Conservation (phyloP, 192 early-diverging fungal genomes). For the Rhizophagus clarus region DNA sequence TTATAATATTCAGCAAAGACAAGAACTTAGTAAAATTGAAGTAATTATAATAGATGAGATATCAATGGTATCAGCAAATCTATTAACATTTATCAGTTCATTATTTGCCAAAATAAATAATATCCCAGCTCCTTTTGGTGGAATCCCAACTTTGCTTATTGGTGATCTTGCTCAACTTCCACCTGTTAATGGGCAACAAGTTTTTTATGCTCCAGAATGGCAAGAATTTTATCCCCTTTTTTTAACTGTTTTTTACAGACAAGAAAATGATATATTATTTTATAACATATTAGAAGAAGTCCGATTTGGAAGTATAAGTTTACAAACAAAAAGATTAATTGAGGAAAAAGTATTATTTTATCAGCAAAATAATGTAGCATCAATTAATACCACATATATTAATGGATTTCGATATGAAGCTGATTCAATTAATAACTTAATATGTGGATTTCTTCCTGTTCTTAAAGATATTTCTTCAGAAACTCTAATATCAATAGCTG, state of each 20-base stretch:
- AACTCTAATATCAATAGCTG: no score
- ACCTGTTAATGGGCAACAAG: not conserved
- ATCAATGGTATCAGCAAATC: not conserved
- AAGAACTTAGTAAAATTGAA: not conserved
- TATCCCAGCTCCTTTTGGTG: not conserved
- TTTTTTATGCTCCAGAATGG: not conserved
- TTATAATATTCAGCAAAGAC: no score
- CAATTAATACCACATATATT: no score
- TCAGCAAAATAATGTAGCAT: no score
- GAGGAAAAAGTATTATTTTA: no score
- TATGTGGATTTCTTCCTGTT: no score
- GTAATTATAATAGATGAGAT: constrained; percentile 6
- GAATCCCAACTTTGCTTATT: not conserved
- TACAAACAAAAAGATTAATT: no score
- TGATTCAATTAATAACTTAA: no score
- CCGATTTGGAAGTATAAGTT: no score
- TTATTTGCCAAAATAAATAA: not conserved
- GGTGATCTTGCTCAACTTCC: constrained; percentile 13
- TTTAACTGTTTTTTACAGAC: not conserved
- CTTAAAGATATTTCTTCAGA: no score
- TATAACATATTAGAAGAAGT: no score
- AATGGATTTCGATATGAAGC: no score
- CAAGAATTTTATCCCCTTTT: not conserved
- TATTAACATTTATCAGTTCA: not conserved
- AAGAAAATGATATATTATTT: not conserved